Conservation (phyloP, 75 land plant species). For the Picea glauca region DNA sequence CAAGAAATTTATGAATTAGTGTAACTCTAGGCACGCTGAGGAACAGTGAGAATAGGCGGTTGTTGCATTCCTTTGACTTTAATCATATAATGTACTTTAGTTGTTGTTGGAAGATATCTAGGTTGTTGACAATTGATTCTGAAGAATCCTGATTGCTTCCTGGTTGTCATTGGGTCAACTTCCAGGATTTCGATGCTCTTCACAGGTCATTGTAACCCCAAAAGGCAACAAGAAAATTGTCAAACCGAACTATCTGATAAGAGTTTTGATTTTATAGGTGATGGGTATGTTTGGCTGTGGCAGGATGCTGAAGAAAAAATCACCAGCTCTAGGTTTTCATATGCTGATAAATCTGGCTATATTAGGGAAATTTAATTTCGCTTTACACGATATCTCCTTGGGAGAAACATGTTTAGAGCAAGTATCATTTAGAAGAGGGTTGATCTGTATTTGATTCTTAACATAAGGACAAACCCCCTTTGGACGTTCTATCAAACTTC, state of each 20-base stretch:
- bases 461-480: not conserved
- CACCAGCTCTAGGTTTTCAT: not conserved
- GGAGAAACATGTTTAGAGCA: not conserved
- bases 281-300: not conserved
- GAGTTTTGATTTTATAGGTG: not conserved
- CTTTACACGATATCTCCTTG: not conserved
- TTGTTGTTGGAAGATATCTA: not conserved
- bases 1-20: not conserved
- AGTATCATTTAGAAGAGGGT: too few relatives aligned
- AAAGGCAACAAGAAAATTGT: not conserved
- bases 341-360: not conserved
- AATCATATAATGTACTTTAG: not conserved
- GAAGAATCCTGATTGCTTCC: not conserved
- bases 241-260: conserved; percentile 9
- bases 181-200: conserved; percentile 3
- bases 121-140: not conserved
- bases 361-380: not conserved
- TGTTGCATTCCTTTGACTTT: conserved; percentile 12
- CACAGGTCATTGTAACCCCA: not conserved
- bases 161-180: conserved; percentile 10
- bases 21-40: not conserved
- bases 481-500: not conserved
- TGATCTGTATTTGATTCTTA: too few relatives aligned
- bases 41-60: conserved; percentile 9
- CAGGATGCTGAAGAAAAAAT: not conserved